Evolutionary conservation across 192 early-diverging fungal species (phyloP).

Genomic region (Chytriomyces sp.): DNA sequence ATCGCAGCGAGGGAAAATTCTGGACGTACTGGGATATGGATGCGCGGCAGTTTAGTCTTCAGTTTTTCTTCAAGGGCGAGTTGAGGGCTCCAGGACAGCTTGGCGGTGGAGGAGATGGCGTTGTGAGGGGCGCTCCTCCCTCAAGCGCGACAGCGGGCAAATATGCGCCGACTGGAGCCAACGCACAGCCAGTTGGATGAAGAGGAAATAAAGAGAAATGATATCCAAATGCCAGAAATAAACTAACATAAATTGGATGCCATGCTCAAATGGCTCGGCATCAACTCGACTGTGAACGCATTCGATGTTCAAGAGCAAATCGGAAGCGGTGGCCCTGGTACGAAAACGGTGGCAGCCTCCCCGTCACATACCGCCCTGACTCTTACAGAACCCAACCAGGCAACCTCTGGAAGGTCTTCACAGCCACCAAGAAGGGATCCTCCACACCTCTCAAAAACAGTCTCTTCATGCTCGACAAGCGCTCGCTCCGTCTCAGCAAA

Average conservation of each 20-base stretch:
- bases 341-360: not conserved
- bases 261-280: no score
- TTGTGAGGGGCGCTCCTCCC: no score
- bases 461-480: constrained; percentile 19
- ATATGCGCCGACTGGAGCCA: constrained; percentile 19
- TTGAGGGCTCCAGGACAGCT: constrained; percentile 15
- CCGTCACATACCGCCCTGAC: constrained; percentile 45
- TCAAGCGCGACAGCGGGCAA: no score
- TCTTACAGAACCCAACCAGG: not conserved
- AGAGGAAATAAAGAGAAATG: no score
- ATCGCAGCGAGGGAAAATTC: no score
- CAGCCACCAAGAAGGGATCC: constrained; percentile 1
- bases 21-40: constrained; percentile 95
- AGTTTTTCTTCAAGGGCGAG: constrained; percentile 86
- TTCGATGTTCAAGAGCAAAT: constrained; percentile 30
- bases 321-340: constrained; percentile 30
- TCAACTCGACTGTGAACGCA: not conserved
- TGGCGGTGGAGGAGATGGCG: not conserved
- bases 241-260: no score
- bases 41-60: constrained; percentile 82
- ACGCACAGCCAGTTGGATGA: constrained; percentile 28
- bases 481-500: not conserved
- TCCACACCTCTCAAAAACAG: not conserved
- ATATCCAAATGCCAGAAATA: no score
- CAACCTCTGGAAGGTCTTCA: constrained; percentile 31